phyloP scores from a whole-genome alignment of 805 yeast genomes.

The Candida krabiensis region DNA sequence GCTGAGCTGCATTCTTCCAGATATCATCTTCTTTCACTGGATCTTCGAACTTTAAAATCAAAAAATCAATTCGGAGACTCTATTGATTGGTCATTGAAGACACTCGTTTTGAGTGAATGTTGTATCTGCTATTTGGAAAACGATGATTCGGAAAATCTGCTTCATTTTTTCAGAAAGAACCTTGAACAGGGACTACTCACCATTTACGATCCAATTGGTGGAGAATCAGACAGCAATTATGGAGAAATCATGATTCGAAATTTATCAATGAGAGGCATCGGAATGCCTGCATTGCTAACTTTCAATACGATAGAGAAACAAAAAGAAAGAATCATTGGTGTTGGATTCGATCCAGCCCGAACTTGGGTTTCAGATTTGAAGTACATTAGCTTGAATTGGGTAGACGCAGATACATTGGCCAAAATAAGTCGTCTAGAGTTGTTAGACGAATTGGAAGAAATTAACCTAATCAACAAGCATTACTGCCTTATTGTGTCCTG shows the following conservation, averaged over 20 bases:
- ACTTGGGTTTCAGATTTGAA: conserved; percentile 47
- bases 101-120: conserved; percentile 71
- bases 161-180: conserved; percentile 41
- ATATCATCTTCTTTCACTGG: conserved; percentile 57
- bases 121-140: conserved; percentile 70
- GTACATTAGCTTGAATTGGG: conserved; percentile 42
- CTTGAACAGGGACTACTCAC: conserved; percentile 35
- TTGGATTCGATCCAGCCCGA: conserved; percentile 25
- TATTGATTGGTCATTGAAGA: conserved; percentile 42
- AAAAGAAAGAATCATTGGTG: conserved; percentile 32
- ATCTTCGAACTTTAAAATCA: conserved; percentile 42
- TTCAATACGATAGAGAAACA: conserved; percentile 50
- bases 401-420: conserved; percentile 36
- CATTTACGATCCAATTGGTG: conserved; percentile 70
- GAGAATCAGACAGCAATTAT: conserved; percentile 48
- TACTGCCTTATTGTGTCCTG: conserved; percentile 44
- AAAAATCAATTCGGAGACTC: conserved; percentile 4
- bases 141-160: conserved; percentile 42
- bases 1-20: conserved; percentile 36
- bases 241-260: conserved; percentile 70
- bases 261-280: conserved; percentile 58
- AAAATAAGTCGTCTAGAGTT: conserved; percentile 58
- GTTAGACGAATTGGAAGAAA: conserved; percentile 75
- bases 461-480: conserved; percentile 59
- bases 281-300: conserved; percentile 54